These are phyloP conservation scores for Sclerotinia glacialis DNA, from an alignment of 2,329 filamentous ascomycete genomes.

Conservation along the genomic window DNA sequence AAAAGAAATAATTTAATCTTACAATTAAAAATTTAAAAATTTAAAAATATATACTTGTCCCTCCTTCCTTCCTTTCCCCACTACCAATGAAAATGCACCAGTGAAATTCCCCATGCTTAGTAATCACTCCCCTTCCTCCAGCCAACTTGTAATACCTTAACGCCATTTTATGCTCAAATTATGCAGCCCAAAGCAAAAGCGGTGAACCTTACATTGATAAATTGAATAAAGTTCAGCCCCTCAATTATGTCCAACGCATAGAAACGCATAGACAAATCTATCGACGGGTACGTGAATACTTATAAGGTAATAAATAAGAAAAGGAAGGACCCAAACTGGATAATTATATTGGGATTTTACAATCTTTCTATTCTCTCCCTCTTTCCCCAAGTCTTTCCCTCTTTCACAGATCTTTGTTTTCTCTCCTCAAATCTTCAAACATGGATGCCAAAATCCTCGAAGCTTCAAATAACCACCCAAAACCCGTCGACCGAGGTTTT, in stretches of 20 bases:
- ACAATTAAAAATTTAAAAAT: too few relatives aligned
- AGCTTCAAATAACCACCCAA: constrained; percentile 61
- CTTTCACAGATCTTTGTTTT: constrained; percentile 1
- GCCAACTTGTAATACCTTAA: too few relatives aligned
- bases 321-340: background rate
- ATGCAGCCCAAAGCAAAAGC: background rate
- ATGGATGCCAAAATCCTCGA: constrained; percentile 55
- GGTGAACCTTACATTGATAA: background rate
- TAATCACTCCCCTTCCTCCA: too few relatives aligned
- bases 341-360: constrained; percentile 2
- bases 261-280: constrained; percentile 14
- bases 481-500: constrained; percentile 53
- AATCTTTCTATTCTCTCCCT: background rate
- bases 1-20: background rate
- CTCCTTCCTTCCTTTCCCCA: too few relatives aligned
- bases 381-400: background rate
- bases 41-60: too few relatives aligned
- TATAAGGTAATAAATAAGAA: background rate
- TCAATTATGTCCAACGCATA: constrained; percentile 22
- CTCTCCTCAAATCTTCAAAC: constrained; percentile 29
- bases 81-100: too few relatives aligned
- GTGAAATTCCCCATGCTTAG: too few relatives aligned
- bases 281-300: constrained; percentile 18
- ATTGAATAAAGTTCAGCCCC: constrained; percentile 6
- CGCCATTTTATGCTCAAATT: constrained; percentile 16